Evolutionary conservation across 2,329 filamentous ascomycete species (phyloP), one percentile per base, ranked within the genome.

Genomic region (Xylariaceae sp.): DNA sequence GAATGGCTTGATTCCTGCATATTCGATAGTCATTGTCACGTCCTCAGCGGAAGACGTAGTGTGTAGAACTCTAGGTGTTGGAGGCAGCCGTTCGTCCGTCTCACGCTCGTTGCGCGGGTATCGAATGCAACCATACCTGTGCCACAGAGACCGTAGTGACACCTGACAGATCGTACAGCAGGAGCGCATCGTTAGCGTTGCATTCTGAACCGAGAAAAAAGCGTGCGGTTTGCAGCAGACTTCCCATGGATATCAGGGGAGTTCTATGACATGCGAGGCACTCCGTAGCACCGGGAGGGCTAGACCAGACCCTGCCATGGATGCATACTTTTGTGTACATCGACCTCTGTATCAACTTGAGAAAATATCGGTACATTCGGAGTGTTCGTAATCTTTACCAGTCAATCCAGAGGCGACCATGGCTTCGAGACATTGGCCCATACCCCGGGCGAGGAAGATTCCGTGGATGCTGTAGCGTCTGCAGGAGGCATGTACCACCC

Each of bases 91-190:
- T 29, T 10, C 27, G 16, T 15, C n/a, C 8, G 15, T 11, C 8
- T 5, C 11, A 19, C 4, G 8, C 14, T 16, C 25, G 30, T 24
- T 19, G 25, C 25, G 23, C 22, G 29, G 22, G 34, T 32, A 25
- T 18, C 27, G 33, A 23, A 21, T 26, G 37, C n/a, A 26, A 12
- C 12, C 15, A 26, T 29, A 31, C 29, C 31, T 22, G 21, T 33
- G 32, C 28, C 16, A 36, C 35, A 23, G 19, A 15, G 28, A n/a
- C 22, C 17, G 38, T 40, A 29, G 36, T 43, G 21, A 12, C 12
- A 45, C 38, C 32, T 40, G 37, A 38, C 22, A 39, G 31, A 36
- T 39, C 33, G 39, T 29, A 44, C 38, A 32, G 28, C 43, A 42
- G 40, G 32, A 27, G 16, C 11, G 6, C 16, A 5, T 35, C 19